These are phyloP conservation scores for Penicillium paxilli DNA, from an alignment of 495 filamentous ascomycete species.

Conservation along the genomic window DNA sequence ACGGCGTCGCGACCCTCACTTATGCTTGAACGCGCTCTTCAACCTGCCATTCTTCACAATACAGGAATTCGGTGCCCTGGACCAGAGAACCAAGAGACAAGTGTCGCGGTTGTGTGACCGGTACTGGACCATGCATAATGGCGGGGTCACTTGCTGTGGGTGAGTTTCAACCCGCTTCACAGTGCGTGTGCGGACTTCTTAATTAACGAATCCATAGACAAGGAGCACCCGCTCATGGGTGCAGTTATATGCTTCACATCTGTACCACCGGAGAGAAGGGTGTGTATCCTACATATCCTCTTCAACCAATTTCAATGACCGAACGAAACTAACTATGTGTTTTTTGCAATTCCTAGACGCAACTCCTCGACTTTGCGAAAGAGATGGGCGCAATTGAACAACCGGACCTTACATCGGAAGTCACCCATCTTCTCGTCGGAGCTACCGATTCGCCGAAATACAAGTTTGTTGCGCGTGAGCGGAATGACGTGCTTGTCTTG, in stretches of 20 bases:
- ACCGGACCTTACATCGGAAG: slow-evolving; percentile 90
- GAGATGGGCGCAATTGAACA: slow-evolving; percentile 87
- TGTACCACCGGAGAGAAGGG: slow-evolving; percentile 76
- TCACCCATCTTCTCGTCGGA: slow-evolving; percentile 92
- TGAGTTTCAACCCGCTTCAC: slow-evolving; percentile 16
- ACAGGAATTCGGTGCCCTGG: not conserved
- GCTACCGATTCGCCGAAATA: slow-evolving; percentile 88
- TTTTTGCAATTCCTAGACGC: slow-evolving; percentile 58
- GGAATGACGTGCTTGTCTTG: slow-evolving; percentile 81
- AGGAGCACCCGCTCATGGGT: slow-evolving; percentile 69
- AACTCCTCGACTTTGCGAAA: slow-evolving; percentile 64
- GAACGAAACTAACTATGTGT: slow-evolving; percentile 16
- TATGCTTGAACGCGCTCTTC: not conserved
- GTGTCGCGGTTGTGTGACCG: not conserved
- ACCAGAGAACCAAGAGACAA: not conserved
- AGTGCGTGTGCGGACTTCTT: not conserved
- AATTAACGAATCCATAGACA: slow-evolving; percentile 34
- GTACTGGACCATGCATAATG: slow-evolving; percentile 46
- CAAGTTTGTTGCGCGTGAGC: slow-evolving; percentile 86
- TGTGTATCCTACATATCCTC: slow-evolving; percentile 44
- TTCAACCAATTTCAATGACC: not conserved
- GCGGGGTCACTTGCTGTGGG: slow-evolving; percentile 36
- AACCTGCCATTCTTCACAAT: not conserved
- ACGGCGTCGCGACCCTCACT: not conserved
- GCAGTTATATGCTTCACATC: slow-evolving; percentile 91